phyloP scores from a whole-genome alignment of 768 basidiomycete genomes.

The Pleurotus pulmonarius region DNA sequence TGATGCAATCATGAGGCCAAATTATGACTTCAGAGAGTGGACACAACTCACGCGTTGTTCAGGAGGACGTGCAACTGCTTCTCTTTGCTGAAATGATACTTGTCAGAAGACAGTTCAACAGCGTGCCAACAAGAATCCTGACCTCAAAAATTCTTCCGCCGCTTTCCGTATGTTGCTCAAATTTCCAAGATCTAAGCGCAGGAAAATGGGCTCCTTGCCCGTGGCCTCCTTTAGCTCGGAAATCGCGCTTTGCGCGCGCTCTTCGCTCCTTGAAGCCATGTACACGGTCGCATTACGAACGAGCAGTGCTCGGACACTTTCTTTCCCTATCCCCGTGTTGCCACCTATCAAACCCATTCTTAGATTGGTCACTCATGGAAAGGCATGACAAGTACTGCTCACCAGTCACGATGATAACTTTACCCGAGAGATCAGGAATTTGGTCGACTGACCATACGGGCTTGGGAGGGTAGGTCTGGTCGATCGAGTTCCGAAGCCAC shows the following conservation, averaged over 20 bases:
- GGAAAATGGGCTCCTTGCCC: conserved; percentile 30
- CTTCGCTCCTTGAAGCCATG: conserved; percentile 28
- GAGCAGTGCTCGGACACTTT: conserved; percentile 27
- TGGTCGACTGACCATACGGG: conserved; percentile 19
- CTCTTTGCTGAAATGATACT: conserved; percentile 27
- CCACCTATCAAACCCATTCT: conserved; percentile 19
- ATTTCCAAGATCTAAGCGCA: conserved; percentile 34
- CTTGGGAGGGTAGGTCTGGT: conserved; percentile 16
- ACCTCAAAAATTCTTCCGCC: conserved; percentile 30
- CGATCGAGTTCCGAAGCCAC: conserved; percentile 9
- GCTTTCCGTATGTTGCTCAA: conserved; percentile 28
- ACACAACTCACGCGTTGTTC: conserved; percentile 39
- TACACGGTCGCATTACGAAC: conserved; percentile 36
- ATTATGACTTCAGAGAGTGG: no score
- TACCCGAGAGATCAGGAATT: conserved; percentile 32
- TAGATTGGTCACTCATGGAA: no score
- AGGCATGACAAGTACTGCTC: neutral
- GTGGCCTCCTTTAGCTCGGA: conserved; percentile 29
- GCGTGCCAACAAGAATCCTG: neutral
- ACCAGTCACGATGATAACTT: conserved; percentile 31
- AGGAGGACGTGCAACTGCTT: conserved; percentile 39
- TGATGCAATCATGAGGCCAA: neutral
- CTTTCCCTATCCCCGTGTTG: conserved; percentile 35
- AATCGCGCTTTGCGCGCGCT: conserved; percentile 30
- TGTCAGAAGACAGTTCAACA: no score